Evolutionary conservation across 2,329 filamentous ascomycete genomes (phyloP), one percentile per base, ranked within the genome.

Genomic region (Lachnellula suecica): DNA sequence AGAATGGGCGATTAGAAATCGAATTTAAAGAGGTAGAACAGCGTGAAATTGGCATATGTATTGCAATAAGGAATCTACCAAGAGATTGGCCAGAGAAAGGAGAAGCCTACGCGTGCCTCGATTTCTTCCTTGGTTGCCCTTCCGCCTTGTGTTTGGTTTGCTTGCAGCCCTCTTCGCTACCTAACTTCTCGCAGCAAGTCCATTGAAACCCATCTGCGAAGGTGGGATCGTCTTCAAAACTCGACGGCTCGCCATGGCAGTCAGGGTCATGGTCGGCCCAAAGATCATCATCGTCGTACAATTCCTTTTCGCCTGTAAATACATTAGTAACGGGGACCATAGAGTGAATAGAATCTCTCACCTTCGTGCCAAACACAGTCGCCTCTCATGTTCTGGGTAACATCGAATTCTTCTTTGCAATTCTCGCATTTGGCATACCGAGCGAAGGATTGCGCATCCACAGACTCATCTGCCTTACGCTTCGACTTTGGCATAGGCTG

Each of bases 381-480:
- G 22, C 49, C 40, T 9, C n/a, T 38, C 1, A 34, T 10, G 22
- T 56, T 56, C 2, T 22, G 1, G 1, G 31, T 46, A 4, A 54
- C 47, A 19, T 59, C 56, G 27, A 56, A 59, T 20, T 52, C 48
- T 23, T 53, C 20, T 1, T 52, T 19, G 43, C 53, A 59, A 42
- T 56, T 52, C 37, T 47, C 38, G 34, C 51, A 59, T 8, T 20
- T 42, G 3, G 47, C 47, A 37, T 34, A 54, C 25, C 29, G 22
- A 9, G 53, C 34, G 5, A 43, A 46, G 5, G 45, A 38, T 19
- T 54, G 50, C 3, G 56, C 42, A 20, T 54, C 48, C 15, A 15
- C 19, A 24, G 13, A 10, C 9, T 10, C 23, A 2, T 44, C n/a
- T 13, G 29, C 6, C n/a, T 53, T 58, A 6, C 45, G 48, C 25